These are phyloP conservation scores for Licmophora abbreviata DNA, from an alignment of 108 stramenopile genomes.

Conservation along the genomic window DNA sequence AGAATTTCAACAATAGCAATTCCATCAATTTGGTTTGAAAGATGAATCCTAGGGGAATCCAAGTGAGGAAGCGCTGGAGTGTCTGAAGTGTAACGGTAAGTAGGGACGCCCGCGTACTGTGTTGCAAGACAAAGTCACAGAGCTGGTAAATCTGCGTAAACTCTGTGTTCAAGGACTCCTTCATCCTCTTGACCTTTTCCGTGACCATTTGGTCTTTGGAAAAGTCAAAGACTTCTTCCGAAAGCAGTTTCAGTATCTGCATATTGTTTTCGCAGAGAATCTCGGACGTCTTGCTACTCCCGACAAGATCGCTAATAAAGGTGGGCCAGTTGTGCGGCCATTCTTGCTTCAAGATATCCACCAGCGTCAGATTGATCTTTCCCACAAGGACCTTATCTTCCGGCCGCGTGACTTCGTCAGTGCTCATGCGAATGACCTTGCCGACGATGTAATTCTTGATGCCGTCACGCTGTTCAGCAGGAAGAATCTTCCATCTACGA, in stretches of 20 bases:
- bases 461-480: slow-evolving; percentile 89
- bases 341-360: slow-evolving; percentile 98
- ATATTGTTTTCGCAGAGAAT: slow-evolving; percentile 99
- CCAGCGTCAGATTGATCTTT: slow-evolving; percentile 94
- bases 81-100: slow-evolving; percentile 90
- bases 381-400: slow-evolving; percentile 66
- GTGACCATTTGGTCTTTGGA: slow-evolving; percentile 94
- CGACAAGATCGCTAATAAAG: slow-evolving; percentile 97
- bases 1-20: slow-evolving; percentile 88
- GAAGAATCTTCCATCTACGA: slow-evolving; percentile 84
- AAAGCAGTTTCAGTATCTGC: slow-evolving; percentile 95
- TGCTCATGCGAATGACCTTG: slow-evolving; percentile 90
- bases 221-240: slow-evolving; percentile 99
- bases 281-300: slow-evolving; percentile 81
- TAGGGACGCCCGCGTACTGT: slow-evolving; percentile 73
- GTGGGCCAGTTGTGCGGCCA: slow-evolving; percentile 99
- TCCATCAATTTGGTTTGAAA: slow-evolving; percentile 93
- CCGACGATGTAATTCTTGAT: slow-evolving; percentile 96
- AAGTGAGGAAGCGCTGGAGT: slow-evolving; percentile 93
- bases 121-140: slow-evolving; percentile 93
- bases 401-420: slow-evolving; percentile 46
- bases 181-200: slow-evolving; percentile 85
- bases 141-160: slow-evolving; percentile 95
- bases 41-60: slow-evolving; percentile 97
- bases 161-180: slow-evolving; percentile 88